phyloP scores from a whole-genome alignment of 495 filamentous ascomycete species.

The Hypoxylon perforatum region DNA sequence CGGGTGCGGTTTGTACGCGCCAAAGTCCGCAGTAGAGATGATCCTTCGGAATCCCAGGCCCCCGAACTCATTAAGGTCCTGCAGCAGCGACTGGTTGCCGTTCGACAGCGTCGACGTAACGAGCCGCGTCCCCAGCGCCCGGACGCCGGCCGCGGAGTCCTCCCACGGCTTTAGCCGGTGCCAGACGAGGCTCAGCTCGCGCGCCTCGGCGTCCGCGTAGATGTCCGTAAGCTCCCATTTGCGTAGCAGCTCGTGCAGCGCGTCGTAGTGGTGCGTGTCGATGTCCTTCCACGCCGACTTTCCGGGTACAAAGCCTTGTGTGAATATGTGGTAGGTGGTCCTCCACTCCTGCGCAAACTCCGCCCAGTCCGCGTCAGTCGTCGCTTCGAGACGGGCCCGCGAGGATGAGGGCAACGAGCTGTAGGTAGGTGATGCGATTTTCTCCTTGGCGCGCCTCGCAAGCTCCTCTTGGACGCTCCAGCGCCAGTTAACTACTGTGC shows the following conservation, averaged over 20 bases:
- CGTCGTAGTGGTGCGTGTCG: slow-evolving; percentile 75
- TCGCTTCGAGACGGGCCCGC: slow-evolving; percentile 57
- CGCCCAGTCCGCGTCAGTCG: slow-evolving; percentile 69
- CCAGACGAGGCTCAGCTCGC: slow-evolving; percentile 71
- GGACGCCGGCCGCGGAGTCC: slow-evolving; percentile 69
- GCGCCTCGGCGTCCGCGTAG: slow-evolving; percentile 68
- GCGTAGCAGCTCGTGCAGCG: slow-evolving; percentile 66
- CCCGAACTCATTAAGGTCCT: slow-evolving; percentile 69
- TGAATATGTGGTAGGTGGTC: slow-evolving; percentile 69
- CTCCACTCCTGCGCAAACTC: slow-evolving; percentile 76
- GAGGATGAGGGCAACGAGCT: slow-evolving; percentile 57
- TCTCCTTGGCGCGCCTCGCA: slow-evolving; percentile 56
- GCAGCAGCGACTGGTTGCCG: slow-evolving; percentile 73
- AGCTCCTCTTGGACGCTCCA: slow-evolving; percentile 67
- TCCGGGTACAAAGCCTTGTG: slow-evolving; percentile 61
- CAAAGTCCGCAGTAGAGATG: slow-evolving; percentile 74
- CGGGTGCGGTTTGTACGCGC: slow-evolving; percentile 80
- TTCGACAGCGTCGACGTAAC: slow-evolving; percentile 77
- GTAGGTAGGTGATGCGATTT: slow-evolving; percentile 46
- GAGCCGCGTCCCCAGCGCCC: slow-evolving; percentile 63
- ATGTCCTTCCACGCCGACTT: slow-evolving; percentile 61
- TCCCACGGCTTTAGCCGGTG: slow-evolving; percentile 77
- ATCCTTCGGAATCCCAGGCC: slow-evolving; percentile 70
- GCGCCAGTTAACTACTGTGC: slow-evolving; percentile 81
- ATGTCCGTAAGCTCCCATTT: slow-evolving; percentile 65